Evolutionary conservation across 257 asterid genomes (phyloP).

Genomic region (Gentiana straminea): DNA sequence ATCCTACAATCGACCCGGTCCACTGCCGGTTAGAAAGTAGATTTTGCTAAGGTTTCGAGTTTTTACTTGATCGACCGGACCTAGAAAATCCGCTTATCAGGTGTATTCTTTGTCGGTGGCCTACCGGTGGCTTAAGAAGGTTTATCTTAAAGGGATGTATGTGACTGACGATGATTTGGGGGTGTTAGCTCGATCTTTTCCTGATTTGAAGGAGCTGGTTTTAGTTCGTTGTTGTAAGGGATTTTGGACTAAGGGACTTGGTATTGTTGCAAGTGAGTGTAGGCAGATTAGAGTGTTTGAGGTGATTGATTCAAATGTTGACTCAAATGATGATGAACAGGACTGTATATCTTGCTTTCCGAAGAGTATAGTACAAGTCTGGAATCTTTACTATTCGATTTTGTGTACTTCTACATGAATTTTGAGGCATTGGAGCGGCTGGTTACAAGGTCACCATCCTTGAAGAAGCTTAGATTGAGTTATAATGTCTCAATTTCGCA

Average conservation of each 20-base stretch:
- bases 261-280: conserved; percentile 34
- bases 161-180: conserved; percentile 33
- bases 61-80: no score
- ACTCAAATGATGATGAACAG: conserved; percentile 29
- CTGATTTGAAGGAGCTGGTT: conserved; percentile 28
- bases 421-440: conserved; percentile 39
- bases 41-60: no score
- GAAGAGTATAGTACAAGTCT: conserved; percentile 23
- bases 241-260: conserved; percentile 40
- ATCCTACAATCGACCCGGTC: no score
- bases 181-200: conserved; percentile 22
- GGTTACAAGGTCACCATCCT: conserved; percentile 33
- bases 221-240: conserved; percentile 37
- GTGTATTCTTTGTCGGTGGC: conserved; percentile 18
- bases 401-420: conserved; percentile 29
- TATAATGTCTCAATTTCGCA: conserved; percentile 23
- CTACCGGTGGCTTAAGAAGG: conserved; percentile 31
- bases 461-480: conserved; percentile 35
- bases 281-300: conserved; percentile 45
- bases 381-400: conserved; percentile 36
- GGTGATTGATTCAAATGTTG: conserved; percentile 30
- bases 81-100: no score
- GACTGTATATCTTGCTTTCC: conserved; percentile 51
- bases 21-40: no score
- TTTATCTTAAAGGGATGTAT: conserved; percentile 36